Evolutionary conservation across 1,284 basidiomycete genomes (phyloP).

Genomic region (Limonomyces culmigenus): DNA sequence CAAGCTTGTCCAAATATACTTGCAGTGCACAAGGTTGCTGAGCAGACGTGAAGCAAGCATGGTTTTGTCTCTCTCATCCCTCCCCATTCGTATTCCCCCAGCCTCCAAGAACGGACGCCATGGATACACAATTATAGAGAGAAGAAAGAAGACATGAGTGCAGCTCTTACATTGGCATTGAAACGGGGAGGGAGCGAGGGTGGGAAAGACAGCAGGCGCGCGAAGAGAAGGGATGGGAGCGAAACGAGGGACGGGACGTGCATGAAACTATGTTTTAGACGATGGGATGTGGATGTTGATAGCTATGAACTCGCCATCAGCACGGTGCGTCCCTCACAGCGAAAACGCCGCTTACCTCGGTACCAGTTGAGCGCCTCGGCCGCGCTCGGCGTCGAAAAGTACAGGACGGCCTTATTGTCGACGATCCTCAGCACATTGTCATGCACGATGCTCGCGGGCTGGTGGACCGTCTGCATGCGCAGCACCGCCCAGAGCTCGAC

Average conservation of each 20-base stretch:
- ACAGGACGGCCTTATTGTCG: constrained; percentile 83
- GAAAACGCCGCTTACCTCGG: constrained; percentile 39
- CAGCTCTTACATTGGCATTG: too few relatives aligned
- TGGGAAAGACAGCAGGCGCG: too few relatives aligned
- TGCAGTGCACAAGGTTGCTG: too few relatives aligned
- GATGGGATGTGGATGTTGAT: constrained; percentile 49
- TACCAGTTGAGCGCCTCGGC: constrained; percentile 82
- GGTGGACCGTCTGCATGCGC: constrained; percentile 78
- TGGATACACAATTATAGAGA: too few relatives aligned
- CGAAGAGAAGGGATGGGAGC: too few relatives aligned
- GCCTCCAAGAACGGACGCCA: too few relatives aligned
- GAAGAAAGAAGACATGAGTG: too few relatives aligned
- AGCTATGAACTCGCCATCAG: constrained; percentile 18
- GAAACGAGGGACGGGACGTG: constrained; percentile 3
- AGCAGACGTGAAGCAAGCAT: too few relatives aligned
- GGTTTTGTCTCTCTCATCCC: too few relatives aligned
- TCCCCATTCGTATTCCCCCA: too few relatives aligned
- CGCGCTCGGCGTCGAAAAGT: constrained; percentile 74
- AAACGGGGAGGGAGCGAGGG: too few relatives aligned
- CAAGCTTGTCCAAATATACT: too few relatives aligned
- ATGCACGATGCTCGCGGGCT: constrained; percentile 80
- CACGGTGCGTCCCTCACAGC: constrained; percentile 4
- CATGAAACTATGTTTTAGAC: constrained; percentile 21
- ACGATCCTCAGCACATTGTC: constrained; percentile 72
- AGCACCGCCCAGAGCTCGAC: constrained; percentile 90